Percentiles rank a stretch among this genome's conserved stretches.
These are phyloP conservation scores for Casuarina glauca DNA, from an alignment of 306 rosid species.

Conservation along the genomic window DNA sequence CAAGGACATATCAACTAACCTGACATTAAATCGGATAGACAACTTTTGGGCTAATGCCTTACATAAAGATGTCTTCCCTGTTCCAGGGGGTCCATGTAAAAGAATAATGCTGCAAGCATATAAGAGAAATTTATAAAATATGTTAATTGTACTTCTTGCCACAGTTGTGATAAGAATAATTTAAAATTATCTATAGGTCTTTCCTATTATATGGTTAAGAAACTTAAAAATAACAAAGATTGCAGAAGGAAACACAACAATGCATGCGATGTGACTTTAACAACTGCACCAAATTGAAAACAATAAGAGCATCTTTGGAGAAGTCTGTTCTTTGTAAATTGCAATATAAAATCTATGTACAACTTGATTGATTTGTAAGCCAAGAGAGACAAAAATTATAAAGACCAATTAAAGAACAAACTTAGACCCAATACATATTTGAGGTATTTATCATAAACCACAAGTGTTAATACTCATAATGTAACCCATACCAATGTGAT, in stretches of 20 bases:
- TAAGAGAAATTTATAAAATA: conserved; percentile 10
- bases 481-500: not conserved
- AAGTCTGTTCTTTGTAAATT: not conserved
- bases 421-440: not conserved
- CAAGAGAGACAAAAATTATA: not conserved
- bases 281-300: not conserved
- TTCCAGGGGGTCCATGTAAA: conserved; percentile 97
- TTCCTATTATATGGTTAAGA: not conserved
- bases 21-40: conserved; percentile 70
- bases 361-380: not conserved
- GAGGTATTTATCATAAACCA: not conserved
- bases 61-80: conserved; percentile 95
- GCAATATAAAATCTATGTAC: not conserved
- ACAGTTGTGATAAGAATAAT: not conserved
- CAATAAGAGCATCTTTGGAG: conserved; percentile 10
- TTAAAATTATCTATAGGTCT: not conserved
- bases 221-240: not conserved
- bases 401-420: not conserved
- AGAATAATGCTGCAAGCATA: conserved; percentile 68
- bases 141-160: conserved; percentile 12
- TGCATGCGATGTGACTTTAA: not conserved
- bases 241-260: not conserved
- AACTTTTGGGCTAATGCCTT: conserved; percentile 96
- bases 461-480: not conserved
- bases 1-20: conserved; percentile 47